Conservation (phyloP, 495 filamentous ascomycete species). For the Annulohypoxylon bovei region DNA sequence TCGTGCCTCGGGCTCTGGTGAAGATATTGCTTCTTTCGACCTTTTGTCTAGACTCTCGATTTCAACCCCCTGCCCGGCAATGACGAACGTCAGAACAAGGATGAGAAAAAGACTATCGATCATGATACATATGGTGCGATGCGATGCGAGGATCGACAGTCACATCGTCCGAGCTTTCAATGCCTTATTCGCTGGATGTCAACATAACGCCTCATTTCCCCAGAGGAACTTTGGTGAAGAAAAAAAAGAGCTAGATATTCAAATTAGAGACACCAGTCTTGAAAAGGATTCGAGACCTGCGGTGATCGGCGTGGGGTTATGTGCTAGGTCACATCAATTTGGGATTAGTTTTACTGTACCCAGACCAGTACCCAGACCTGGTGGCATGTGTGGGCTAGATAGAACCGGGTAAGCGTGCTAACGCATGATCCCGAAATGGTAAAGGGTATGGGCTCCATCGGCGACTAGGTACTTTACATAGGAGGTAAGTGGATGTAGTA, state of each 20-base stretch:
- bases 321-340: conserved; percentile 40
- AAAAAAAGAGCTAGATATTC: conserved; percentile 5
- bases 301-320: conserved; percentile 43
- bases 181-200: conserved; percentile 39
- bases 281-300: conserved; percentile 40
- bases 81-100: conserved; percentile 42
- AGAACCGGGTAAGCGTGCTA: conserved; percentile 43
- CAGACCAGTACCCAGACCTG: conserved; percentile 32
- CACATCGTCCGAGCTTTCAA: conserved; percentile 45
- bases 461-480: conserved; percentile 34
- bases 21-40: conserved; percentile 5
- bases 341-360: conserved; percentile 37
- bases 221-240: conserved; percentile 34
- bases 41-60: conserved; percentile 22
- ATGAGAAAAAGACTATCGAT: conserved; percentile 37
- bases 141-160: conserved; percentile 45
- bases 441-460: conserved; percentile 31
- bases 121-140: conserved; percentile 42
- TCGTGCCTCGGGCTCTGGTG: neutral
- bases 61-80: conserved; percentile 31
- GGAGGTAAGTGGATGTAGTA: conserved; percentile 21
- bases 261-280: conserved; percentile 30
- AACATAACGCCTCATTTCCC: conserved; percentile 44
- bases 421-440: conserved; percentile 41
- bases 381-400: conserved; percentile 40